Evolutionary conservation across 345 rosid species (phyloP).

Genomic region (Ricinus communis): DNA sequence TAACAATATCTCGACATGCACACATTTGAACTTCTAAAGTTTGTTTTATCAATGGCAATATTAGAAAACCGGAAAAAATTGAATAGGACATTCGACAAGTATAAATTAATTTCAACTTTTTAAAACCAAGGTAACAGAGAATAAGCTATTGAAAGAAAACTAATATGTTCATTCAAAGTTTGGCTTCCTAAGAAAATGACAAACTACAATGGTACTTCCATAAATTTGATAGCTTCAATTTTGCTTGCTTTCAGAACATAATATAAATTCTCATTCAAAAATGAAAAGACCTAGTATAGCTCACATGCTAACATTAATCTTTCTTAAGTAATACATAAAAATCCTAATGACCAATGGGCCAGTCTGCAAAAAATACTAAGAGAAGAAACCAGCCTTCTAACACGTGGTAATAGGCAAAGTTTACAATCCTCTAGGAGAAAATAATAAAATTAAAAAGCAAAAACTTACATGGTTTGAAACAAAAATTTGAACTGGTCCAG

Average conservation of each 20-base stretch:
- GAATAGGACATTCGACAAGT: background rate
- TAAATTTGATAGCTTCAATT: background rate
- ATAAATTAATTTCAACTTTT: background rate
- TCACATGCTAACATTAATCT: background rate
- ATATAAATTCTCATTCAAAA: background rate
- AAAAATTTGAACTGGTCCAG: slow-evolving; percentile 97
- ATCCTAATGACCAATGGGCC: background rate
- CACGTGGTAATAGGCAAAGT: background rate
- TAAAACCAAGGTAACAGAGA: background rate
- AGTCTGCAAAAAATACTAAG: background rate
- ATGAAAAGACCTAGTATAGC: no score
- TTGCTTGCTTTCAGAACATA: background rate
- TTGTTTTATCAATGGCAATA: background rate
- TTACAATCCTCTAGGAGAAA: background rate
- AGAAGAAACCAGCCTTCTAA: background rate
- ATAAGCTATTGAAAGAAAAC: background rate
- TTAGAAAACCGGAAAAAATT: background rate
- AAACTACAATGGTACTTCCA: background rate
- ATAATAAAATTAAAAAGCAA: background rate
- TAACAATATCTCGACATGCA: background rate
- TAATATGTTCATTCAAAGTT: background rate
- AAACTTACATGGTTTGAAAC: slow-evolving; percentile 90
- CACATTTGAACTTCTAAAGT: background rate
- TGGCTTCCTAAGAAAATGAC: slow-evolving; percentile 1
- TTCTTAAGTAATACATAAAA: background rate